A percentile compares a stretch with the other conserved stretches of the same genome.
These are phyloP conservation scores for Pseudozyma sp. DNA, from an alignment of 1,284 basidiomycete species.

Conservation along the genomic window DNA sequence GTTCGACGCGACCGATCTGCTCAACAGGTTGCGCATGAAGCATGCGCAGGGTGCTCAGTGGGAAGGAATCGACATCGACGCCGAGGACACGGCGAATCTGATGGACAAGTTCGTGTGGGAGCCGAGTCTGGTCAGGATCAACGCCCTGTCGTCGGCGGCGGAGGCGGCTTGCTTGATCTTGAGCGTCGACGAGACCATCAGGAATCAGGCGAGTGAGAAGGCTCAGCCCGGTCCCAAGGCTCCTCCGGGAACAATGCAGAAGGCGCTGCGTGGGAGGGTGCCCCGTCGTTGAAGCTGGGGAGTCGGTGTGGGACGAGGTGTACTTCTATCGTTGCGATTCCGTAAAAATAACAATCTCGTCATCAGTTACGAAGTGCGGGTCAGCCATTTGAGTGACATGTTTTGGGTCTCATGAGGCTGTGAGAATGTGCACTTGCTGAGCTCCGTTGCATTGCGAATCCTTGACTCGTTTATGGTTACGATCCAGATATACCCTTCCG, in stretches of 20 bases:
- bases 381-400: too few relatives aligned
- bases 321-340: too few relatives aligned
- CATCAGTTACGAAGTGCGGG: too few relatives aligned
- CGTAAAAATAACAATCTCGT: too few relatives aligned
- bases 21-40: conserved; percentile 97
- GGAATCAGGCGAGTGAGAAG: conserved; percentile 62
- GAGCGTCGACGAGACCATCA: conserved; percentile 67
- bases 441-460: background rate
- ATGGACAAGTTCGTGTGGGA: conserved; percentile 98
- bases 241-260: conserved; percentile 65
- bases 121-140: conserved; percentile 92
- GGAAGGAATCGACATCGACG: conserved; percentile 96
- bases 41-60: conserved; percentile 87
- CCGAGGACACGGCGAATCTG: conserved; percentile 87
- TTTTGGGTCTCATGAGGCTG: too few relatives aligned
- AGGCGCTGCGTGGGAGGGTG: conserved; percentile 58
- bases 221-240: conserved; percentile 55
- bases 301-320: too few relatives aligned
- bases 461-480: background rate
- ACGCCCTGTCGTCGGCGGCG: conserved; percentile 91
- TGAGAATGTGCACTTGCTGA: too few relatives aligned
- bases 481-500: too few relatives aligned
- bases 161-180: conserved; percentile 93
- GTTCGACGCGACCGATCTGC: conserved; percentile 93
- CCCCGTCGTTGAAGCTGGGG: conserved; percentile 26